Base-by-base conservation (phyloP, 345 rosid genomes). In the Arabidopsis arenosa region DNA sequence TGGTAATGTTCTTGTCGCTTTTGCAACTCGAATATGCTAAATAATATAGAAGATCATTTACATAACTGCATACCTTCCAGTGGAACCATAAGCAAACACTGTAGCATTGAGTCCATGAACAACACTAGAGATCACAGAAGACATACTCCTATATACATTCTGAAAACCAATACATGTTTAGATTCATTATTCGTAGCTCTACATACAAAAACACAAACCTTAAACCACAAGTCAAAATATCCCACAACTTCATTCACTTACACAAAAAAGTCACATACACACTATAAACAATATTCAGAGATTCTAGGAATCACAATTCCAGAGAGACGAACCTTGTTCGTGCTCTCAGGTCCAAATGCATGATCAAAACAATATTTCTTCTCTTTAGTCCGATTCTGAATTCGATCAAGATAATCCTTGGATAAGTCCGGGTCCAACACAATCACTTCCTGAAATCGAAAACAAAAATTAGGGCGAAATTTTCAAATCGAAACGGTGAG, bases 101-200 rank as follows among this genome's bases (percentile, higher is more conserved):
- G 98, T 94, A 8, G 97, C 96, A 65, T 94, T 94, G 56, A 94
- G 93, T 66, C 98, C 97, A 63, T 89, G 93, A 35, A 90, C 93
- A 84, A 94, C 91, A 15, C 98, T 95, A 52, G 95, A 80, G 73
- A 94, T 87, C 40, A 84, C 81, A 35, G 93, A 83, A 61, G 83
- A 85, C 83, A 90, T 80, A 84, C 97, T 73, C 78, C 74, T 76
- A 69, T 94, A 94, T 0, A 92, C 89, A 78, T 85, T 88, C 98
- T 94, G 85, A 14, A 62, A 56, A 51, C 41, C 57, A 59, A 41
- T 32, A 65, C 77, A 77, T 47, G 45, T 37, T 63, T 56, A 71
- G 67, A 55, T 64, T 56, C 71, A 63, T 18, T n/a, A n/a, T n/a
- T n/a, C n/a, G n/a, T 57, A 63, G 2, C 30, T 47, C 1, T 36